Percentiles rank a stretch among this genome's conserved stretches.
Conservation (phyloP, 2,329 filamentous ascomycete species). For the Aspergillus persii region DNA sequence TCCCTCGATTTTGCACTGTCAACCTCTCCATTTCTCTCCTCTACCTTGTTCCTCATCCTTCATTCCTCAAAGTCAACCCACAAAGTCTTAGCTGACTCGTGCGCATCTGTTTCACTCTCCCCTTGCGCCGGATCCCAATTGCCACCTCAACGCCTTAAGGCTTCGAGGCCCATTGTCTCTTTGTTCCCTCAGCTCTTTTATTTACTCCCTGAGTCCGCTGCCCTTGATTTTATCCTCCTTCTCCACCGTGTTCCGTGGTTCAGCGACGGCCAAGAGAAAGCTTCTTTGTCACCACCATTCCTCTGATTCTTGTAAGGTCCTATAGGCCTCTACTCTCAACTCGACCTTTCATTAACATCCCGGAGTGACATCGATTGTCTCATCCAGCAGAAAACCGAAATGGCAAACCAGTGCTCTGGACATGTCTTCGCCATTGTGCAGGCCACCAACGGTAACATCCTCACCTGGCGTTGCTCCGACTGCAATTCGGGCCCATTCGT, state of each 20-base stretch:
- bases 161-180: not conserved
- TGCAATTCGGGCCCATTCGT: constrained; percentile 42
- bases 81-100: not conserved
- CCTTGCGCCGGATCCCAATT: constrained; percentile 6
- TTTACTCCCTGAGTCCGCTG: not conserved
- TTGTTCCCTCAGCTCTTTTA: not conserved
- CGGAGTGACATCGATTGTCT: not conserved
- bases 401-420: constrained; percentile 42
- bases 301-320: constrained; percentile 1
- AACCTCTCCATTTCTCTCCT: not conserved
- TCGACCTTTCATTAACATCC: not conserved
- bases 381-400: constrained; percentile 18
- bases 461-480: constrained; percentile 44
- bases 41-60: not conserved
- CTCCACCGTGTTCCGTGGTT: constrained; percentile 1
- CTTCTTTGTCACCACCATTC: not conserved
- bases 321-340: not conserved
- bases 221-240: not conserved
- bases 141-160: not conserved
- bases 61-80: not conserved
- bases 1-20: not conserved
- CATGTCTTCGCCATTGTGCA: constrained; percentile 41
- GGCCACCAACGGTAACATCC: constrained; percentile 42
- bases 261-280: constrained; percentile 3
- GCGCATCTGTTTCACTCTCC: constrained; percentile 7